Percentiles rank a stretch among this genome's conserved stretches.
Conservation (phyloP, 495 filamentous ascomycete species). For the Talaromyces adpressus region DNA sequence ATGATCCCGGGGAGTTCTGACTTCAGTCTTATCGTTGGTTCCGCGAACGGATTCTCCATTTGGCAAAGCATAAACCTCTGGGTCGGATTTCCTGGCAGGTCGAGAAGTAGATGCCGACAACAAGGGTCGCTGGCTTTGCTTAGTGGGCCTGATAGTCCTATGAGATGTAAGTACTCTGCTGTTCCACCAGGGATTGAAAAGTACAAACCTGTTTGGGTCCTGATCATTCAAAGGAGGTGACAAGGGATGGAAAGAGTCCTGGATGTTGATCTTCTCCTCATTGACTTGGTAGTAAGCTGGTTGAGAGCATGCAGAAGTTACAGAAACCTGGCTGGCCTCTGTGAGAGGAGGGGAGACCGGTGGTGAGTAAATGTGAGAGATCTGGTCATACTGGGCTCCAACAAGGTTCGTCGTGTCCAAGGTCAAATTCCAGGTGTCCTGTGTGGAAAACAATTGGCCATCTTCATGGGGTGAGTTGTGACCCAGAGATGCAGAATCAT, state of each 20-base stretch:
- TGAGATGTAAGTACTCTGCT: not conserved
- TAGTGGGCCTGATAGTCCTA: slow-evolving; percentile 35
- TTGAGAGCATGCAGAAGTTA: slow-evolving; percentile 39
- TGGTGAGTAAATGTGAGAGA: slow-evolving; percentile 29
- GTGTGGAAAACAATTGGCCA: slow-evolving; percentile 27
- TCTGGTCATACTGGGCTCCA: slow-evolving; percentile 33
- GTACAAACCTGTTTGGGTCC: slow-evolving; percentile 39
- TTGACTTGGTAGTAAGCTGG: slow-evolving; percentile 33
- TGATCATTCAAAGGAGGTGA: slow-evolving; percentile 35
- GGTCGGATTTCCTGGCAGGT: slow-evolving; percentile 29
- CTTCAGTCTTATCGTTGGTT: slow-evolving; percentile 40
- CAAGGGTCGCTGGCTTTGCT: slow-evolving; percentile 29
- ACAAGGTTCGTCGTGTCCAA: slow-evolving; percentile 30
- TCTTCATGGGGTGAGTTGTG: slow-evolving; percentile 38
- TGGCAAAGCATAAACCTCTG: slow-evolving; percentile 34
- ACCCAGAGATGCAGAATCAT: slow-evolving; percentile 36
- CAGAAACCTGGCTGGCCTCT: slow-evolving; percentile 37
- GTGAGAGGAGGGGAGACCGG: slow-evolving; percentile 41
- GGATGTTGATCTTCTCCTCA: slow-evolving; percentile 38
- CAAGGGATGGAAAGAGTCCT: slow-evolving; percentile 36
- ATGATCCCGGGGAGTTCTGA: slow-evolving; percentile 64
- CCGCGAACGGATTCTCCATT: slow-evolving; percentile 31
- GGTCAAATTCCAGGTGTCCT: slow-evolving; percentile 37
- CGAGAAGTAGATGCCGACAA: slow-evolving; percentile 26
- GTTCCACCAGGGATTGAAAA: not conserved